phyloP scores from a whole-genome alignment of 257 asterid species.

The Fraxinus cuspidata region DNA sequence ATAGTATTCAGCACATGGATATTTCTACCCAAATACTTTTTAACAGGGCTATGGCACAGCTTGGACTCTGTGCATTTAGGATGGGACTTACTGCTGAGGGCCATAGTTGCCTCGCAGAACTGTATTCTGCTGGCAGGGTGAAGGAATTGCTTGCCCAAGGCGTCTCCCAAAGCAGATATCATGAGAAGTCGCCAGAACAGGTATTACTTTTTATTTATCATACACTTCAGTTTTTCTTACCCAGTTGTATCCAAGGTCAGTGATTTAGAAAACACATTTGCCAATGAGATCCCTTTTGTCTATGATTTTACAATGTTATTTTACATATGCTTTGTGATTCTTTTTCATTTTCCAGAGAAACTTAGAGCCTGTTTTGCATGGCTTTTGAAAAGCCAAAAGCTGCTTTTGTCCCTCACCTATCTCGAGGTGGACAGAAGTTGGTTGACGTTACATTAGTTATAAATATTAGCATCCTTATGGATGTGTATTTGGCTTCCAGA shows the following conservation, averaged over 20 bases:
- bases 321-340: not conserved
- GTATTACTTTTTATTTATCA: conserved; percentile 34
- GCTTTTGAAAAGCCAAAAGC: too few species aligned
- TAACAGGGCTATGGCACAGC: conserved; percentile 96
- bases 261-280: not conserved
- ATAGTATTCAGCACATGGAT: conserved; percentile 93
- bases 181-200: conserved; percentile 98
- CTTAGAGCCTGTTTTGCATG: not conserved
- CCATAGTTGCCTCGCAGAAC: conserved; percentile 83
- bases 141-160: conserved; percentile 98
- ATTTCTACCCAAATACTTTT: conserved; percentile 88
- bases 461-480: not conserved
- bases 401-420: not conserved
- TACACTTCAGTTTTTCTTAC: not conserved
- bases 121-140: conserved; percentile 90
- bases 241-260: not conserved
- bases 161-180: conserved; percentile 87
- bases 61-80: conserved; percentile 90
- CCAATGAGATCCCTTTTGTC: not conserved
- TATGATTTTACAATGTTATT: not conserved
- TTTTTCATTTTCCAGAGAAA: not conserved
- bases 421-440: not conserved
- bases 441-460: not conserved
- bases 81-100: conserved; percentile 76
- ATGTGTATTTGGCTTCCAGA: not conserved